These are phyloP conservation scores for Cordyceps fumosorosea DNA, from an alignment of 2,329 filamentous ascomycete species.

Conservation along the genomic window DNA sequence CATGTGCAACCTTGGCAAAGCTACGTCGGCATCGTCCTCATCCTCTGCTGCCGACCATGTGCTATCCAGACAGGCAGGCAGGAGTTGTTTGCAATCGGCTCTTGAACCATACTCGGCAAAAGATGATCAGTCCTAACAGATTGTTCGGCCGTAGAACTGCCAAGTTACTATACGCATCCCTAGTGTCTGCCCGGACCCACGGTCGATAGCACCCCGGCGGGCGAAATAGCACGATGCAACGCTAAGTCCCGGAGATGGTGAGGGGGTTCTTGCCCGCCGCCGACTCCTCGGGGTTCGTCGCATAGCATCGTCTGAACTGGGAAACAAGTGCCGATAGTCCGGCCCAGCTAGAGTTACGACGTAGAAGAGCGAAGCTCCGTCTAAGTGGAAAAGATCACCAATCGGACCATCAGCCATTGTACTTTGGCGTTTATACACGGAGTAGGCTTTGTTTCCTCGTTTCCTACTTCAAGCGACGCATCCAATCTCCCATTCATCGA, in stretches of 20 bases:
- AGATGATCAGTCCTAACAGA: neutral
- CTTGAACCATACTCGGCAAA: neutral
- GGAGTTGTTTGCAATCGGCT: no score
- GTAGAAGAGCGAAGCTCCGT: neutral
- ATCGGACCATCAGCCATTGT: neutral
- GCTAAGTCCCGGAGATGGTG: neutral
- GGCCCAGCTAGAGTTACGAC: neutral
- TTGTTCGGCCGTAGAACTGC: neutral
- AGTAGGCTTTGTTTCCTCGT: neutral
- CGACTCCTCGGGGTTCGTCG: neutral
- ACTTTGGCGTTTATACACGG: no score
- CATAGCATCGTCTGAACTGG: neutral
- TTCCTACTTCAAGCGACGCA: neutral
- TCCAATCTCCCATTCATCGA: neutral
- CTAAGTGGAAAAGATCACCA: neutral
- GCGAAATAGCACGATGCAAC: neutral
- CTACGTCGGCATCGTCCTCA: neutral
- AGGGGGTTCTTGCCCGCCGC: neutral
- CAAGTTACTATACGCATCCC: neutral
- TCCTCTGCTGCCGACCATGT: neutral
- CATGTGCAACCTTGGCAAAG: neutral
- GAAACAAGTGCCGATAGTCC: conserved; percentile 3
- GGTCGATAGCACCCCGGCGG: neutral
- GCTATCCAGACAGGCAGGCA: neutral
- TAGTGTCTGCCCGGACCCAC: neutral